Conservation (phyloP, 768 basidiomycete species). For the Auricularia sp. region DNA sequence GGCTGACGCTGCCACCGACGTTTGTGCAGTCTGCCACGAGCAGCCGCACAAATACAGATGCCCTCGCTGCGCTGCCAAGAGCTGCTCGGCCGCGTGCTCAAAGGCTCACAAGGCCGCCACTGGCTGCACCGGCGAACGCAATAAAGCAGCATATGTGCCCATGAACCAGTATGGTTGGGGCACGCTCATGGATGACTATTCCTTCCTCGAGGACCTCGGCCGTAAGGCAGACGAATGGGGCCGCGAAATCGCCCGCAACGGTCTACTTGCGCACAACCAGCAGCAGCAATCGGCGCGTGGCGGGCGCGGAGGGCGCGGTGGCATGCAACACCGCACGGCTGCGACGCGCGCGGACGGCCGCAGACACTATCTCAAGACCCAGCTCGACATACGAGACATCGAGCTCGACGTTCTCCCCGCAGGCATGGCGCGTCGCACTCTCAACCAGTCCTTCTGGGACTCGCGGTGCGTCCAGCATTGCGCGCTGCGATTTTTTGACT, state of each 20-base stretch:
- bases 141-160: conserved; percentile 63
- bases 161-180: conserved; percentile 83
- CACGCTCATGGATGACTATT: conserved; percentile 82
- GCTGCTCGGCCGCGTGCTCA: conserved; percentile 67
- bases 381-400: conserved; percentile 58
- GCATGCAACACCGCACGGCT: conserved; percentile 17
- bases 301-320: conserved; percentile 12
- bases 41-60: conserved; percentile 60
- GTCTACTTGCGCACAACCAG: conserved; percentile 30
- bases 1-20: not conserved
- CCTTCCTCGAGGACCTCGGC: conserved; percentile 73
- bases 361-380: conserved; percentile 59
- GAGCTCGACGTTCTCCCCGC: conserved; percentile 65
- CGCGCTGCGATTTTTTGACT: not conserved
- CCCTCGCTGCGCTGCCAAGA: conserved; percentile 59
- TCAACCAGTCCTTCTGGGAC: conserved; percentile 80
- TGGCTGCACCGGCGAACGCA: conserved; percentile 60
- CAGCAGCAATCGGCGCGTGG: conserved; percentile 1
- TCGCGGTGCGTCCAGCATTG: conserved; percentile 46
- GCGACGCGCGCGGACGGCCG: conserved; percentile 31
- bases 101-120: conserved; percentile 50
- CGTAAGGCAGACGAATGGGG: conserved; percentile 69
- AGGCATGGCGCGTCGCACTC: conserved; percentile 71
- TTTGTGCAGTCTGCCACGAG: conserved; percentile 42
- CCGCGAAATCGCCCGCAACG: conserved; percentile 52